Conservation (phyloP, 2,329 filamentous ascomycete species). For the Cryphonectria carpinicola region DNA sequence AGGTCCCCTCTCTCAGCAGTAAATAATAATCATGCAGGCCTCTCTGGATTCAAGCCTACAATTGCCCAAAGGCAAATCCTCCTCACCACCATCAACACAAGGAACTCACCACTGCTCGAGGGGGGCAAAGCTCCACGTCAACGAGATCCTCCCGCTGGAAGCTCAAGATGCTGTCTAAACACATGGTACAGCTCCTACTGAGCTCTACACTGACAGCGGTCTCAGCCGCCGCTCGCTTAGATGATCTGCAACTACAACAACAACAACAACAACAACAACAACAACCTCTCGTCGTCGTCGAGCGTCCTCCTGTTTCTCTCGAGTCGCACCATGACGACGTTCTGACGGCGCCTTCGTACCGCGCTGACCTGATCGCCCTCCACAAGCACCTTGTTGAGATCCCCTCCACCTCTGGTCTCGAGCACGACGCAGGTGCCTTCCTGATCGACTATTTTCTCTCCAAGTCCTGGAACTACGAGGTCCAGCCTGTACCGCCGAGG, state of each 20-base stretch:
- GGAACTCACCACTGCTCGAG: not conserved
- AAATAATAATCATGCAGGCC: not conserved
- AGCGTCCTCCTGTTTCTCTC: not conserved
- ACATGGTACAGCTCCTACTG: conserved; percentile 17
- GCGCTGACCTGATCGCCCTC: conserved; percentile 65
- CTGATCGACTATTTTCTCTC: conserved; percentile 67
- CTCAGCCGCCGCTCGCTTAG: not conserved
- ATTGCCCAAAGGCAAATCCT: not conserved
- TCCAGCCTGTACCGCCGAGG: conserved; percentile 46
- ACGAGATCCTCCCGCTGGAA: not conserved
- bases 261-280: not conserved
- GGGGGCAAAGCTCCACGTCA: not conserved
- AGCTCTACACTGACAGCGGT: not conserved
- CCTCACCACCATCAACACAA: not conserved
- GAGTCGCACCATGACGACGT: too few species aligned
- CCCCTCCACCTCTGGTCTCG: conserved; percentile 71
- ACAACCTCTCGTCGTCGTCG: not conserved
- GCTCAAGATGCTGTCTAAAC: conserved; percentile 12
- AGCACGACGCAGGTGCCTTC: conserved; percentile 69
- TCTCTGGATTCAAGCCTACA: not conserved
- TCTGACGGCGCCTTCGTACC: conserved; percentile 41
- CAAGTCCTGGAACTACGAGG: conserved; percentile 48
- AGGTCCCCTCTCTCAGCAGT: not conserved
- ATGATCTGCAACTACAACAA: not conserved
- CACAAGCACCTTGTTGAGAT: conserved; percentile 77